A percentile compares a stretch with the other conserved stretches of the same genome.
Conservation (phyloP, 148 eudicot genomes). For the Silene uniflora region DNA sequence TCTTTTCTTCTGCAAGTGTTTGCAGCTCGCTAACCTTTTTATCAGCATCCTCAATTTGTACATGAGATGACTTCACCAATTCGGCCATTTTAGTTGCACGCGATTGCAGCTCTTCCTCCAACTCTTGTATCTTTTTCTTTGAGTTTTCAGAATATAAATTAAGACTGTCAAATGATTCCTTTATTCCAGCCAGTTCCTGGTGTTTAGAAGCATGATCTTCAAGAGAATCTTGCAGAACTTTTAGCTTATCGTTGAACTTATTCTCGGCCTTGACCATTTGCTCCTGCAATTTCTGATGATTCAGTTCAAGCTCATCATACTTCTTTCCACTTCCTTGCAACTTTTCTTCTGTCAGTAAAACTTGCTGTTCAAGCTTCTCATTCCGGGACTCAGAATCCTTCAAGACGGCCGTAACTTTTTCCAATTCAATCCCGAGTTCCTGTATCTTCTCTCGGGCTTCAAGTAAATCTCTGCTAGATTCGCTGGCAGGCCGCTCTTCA, state of each 20-base stretch:
- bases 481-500: conserved; percentile 33
- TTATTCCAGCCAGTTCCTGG: conserved; percentile 56
- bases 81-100: conserved; percentile 53
- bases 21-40: conserved; percentile 54
- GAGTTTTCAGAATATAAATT: conserved; percentile 69
- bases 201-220: conserved; percentile 64
- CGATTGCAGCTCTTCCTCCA: conserved; percentile 55
- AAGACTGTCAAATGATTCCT: conserved; percentile 63
- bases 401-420: conserved; percentile 38
- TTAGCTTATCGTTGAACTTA: conserved; percentile 51
- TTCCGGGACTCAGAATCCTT: conserved; percentile 69
- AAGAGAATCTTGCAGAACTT: conserved; percentile 53
- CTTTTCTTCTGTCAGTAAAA: conserved; percentile 40
- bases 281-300: conserved; percentile 56
- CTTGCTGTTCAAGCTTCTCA: conserved; percentile 47
- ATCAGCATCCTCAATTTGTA: conserved; percentile 58
- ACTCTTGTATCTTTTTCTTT: conserved; percentile 60
- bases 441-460: conserved; percentile 74
- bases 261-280: conserved; percentile 49
- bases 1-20: conserved; percentile 55
- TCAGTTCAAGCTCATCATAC: conserved; percentile 53
- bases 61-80: conserved; percentile 50
- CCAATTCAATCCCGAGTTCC: conserved; percentile 69
- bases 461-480: conserved; percentile 54
- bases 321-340: conserved; percentile 48